Evolutionary conservation across 768 basidiomycete genomes (phyloP).

Genomic region (Trametopsis cervina): DNA sequence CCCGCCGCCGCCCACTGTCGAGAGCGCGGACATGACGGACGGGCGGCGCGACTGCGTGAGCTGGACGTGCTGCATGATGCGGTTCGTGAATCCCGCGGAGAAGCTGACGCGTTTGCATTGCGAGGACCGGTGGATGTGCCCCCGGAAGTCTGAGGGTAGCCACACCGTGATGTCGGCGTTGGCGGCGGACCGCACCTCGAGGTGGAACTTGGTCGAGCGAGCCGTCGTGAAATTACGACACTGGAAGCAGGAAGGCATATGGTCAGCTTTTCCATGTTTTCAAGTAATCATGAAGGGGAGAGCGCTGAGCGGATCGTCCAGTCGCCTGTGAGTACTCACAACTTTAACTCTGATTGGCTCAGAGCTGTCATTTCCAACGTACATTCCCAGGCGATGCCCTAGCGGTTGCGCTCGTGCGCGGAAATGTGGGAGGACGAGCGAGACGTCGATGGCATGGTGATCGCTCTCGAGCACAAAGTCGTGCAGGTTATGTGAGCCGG

Average conservation of each 20-base stretch:
- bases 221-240: constrained; percentile 25
- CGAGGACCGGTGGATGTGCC: constrained; percentile 43
- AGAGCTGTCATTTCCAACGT: constrained; percentile 42
- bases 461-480: constrained; percentile 57
- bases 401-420: constrained; percentile 69
- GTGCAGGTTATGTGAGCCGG: constrained; percentile 41
- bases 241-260: constrained; percentile 8
- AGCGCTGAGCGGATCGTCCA: neutral
- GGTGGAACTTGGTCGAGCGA: constrained; percentile 31
- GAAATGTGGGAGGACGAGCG: constrained; percentile 70
- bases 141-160: constrained; percentile 76
- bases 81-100: constrained; percentile 71
- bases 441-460: constrained; percentile 49
- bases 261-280: constrained; percentile 29
- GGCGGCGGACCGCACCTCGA: constrained; percentile 55
- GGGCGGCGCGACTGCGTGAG: constrained; percentile 23
- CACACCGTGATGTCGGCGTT: constrained; percentile 64
- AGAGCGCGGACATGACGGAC: constrained; percentile 18
- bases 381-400: constrained; percentile 67
- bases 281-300: neutral
- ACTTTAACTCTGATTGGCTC: constrained; percentile 62
- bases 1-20: no score
- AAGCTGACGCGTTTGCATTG: constrained; percentile 38
- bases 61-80: constrained; percentile 35
- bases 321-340: constrained; percentile 50